These are phyloP conservation scores for Penicillium sp. DNA, from an alignment of 2,329 filamentous ascomycete species.

Conservation along the genomic window DNA sequence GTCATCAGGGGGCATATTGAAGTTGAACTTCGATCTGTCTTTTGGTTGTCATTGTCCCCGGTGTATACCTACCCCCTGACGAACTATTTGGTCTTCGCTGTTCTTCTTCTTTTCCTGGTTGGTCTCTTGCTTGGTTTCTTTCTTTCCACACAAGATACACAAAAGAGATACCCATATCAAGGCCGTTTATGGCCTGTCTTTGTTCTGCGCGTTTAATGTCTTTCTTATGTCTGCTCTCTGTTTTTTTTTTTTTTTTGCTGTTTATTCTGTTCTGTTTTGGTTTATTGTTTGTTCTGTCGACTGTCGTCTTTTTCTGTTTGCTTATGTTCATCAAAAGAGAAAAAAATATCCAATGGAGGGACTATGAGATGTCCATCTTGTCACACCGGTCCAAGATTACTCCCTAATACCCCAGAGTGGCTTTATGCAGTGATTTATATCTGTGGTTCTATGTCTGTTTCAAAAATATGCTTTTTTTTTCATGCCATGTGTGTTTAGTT, in stretches of 20 bases:
- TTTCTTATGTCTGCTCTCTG: not conserved
- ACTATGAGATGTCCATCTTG: not conserved
- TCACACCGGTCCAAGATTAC: not conserved
- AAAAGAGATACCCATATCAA: constrained; percentile 13
- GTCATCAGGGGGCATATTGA: constrained; percentile 22
- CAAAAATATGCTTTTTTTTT: not conserved
- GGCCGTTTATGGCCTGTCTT: constrained; percentile 1
- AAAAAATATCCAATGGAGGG: not conserved
- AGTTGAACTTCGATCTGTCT: constrained; percentile 4
- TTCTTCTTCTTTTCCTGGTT: not conserved
- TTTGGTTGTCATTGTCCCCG: not conserved
- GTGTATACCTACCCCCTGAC: not conserved
- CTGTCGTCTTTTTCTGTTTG: not conserved
- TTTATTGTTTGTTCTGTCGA: not conserved
- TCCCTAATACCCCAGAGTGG: not conserved
- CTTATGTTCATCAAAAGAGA: not conserved
- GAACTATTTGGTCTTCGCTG: not conserved
- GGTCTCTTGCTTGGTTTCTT: constrained; percentile 7
- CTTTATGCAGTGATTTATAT: not conserved
- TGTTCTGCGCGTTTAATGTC: not conserved
- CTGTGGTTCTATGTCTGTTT: not conserved
- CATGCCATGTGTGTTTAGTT: not conserved
- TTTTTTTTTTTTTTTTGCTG: not conserved
- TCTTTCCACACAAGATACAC: constrained; percentile 3
- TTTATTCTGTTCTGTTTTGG: not conserved